Evolutionary conservation across 2,329 filamentous ascomycete species (phyloP).

Genomic region (Aureobasidium sp.): DNA sequence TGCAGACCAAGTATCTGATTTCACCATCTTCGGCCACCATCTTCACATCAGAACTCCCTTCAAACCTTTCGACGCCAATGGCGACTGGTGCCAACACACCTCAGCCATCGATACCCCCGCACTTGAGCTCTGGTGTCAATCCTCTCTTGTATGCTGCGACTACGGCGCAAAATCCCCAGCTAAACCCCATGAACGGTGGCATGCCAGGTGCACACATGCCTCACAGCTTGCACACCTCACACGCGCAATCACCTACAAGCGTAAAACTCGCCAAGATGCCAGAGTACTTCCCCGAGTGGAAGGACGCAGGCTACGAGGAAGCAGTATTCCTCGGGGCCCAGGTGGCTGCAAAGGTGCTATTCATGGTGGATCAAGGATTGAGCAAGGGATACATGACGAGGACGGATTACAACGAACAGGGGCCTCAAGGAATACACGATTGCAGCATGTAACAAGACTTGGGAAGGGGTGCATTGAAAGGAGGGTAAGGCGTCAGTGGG

Average conservation of each 20-base stretch:
- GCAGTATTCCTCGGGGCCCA: conserved; percentile 81
- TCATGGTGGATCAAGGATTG: conserved; percentile 59
- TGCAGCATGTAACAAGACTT: conserved; percentile 22
- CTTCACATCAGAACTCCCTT: conserved; percentile 93
- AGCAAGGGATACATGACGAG: conserved; percentile 64
- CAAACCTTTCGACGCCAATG: conserved; percentile 81
- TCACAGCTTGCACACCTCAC: conserved; percentile 53
- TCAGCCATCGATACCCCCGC: conserved; percentile 45
- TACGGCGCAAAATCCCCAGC: conserved; percentile 55
- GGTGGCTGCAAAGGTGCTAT: conserved; percentile 71
- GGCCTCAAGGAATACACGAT: conserved; percentile 58
- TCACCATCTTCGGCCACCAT: conserved; percentile 91
- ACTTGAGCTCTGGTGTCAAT: conserved; percentile 57
- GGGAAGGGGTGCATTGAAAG: background rate
- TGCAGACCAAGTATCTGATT: conserved; percentile 77
- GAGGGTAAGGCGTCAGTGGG: background rate
- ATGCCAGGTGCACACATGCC: conserved; percentile 23
- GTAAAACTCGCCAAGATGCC: conserved; percentile 74
- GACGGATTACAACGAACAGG: conserved; percentile 61
- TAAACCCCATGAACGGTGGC: conserved; percentile 33
- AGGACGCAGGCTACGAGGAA: conserved; percentile 68
- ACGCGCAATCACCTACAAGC: conserved; percentile 71
- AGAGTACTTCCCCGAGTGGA: conserved; percentile 87
- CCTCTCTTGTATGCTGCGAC: conserved; percentile 89
- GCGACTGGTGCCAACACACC: conserved; percentile 91